phyloP scores from a whole-genome alignment of 176 grass and related monocot species.

The Olyra latifolia region DNA sequence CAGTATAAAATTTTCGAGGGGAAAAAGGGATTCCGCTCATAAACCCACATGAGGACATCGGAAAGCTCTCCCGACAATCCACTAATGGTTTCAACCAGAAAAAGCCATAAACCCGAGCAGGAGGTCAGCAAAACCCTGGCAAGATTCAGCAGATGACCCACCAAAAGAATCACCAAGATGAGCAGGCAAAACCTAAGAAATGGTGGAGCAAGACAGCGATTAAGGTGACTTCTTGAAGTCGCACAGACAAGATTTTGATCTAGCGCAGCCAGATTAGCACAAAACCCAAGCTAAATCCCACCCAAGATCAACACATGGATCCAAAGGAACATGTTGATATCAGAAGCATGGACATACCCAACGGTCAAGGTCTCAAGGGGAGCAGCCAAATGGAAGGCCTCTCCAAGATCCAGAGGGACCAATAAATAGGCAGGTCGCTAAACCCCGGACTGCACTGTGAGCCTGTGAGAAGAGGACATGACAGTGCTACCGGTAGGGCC shows the following conservation, averaged over 20 bases:
- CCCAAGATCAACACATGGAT: neutral
- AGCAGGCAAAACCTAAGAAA: neutral
- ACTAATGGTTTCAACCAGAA: neutral
- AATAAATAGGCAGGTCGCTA: slow-evolving; percentile 44
- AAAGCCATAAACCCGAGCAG: neutral
- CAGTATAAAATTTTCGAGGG: neutral
- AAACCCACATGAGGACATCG: neutral
- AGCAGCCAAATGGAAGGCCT: slow-evolving; percentile 22
- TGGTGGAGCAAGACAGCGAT: neutral
- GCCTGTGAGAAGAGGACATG: neutral
- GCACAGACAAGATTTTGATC: neutral
- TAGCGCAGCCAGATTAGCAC: neutral
- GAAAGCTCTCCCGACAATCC: neutral
- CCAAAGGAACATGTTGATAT: neutral
- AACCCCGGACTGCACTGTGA: neutral
- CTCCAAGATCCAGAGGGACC: slow-evolving; percentile 16
- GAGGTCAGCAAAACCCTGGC: slow-evolving; percentile 28
- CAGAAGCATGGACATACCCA: slow-evolving; percentile 31
- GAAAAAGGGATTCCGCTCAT: neutral
- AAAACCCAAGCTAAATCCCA: slow-evolving; percentile 13
- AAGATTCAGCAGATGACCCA: slow-evolving; percentile 29
- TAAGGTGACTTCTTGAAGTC: neutral
- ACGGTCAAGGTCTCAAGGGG: neutral
- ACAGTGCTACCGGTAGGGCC: slow-evolving; percentile 15
- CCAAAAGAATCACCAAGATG: slow-evolving; percentile 10